Conservation (phyloP, 306 rosid genomes). For the Carpinus fangiana region DNA sequence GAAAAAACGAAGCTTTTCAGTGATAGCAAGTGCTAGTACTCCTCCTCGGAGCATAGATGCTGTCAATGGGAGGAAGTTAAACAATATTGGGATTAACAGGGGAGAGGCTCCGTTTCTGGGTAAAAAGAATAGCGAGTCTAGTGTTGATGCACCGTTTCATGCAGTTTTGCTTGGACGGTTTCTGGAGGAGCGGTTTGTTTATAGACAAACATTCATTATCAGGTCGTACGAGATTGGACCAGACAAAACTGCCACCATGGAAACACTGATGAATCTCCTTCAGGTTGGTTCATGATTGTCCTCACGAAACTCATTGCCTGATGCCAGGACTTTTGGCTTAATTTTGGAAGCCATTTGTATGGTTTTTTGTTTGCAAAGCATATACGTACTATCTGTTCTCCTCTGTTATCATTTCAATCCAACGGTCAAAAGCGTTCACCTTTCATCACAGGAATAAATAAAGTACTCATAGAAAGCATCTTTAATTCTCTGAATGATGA, state of each 20-base stretch:
- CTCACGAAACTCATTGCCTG: not conserved
- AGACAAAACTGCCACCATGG: conserved; percentile 78
- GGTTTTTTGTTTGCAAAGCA: too few relatives aligned
- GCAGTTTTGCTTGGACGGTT: conserved; percentile 65
- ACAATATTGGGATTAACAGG: conserved; percentile 38
- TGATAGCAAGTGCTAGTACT: conserved; percentile 23
- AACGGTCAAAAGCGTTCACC: not conserved
- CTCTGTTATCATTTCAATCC: not conserved
- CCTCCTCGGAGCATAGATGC: conserved; percentile 29
- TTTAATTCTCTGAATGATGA: too few relatives aligned
- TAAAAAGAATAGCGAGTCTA: conserved; percentile 4
- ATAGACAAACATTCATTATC: conserved; percentile 56
- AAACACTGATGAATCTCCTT: conserved; percentile 76
- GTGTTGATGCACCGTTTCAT: conserved; percentile 41
- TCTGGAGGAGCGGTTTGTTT: conserved; percentile 66
- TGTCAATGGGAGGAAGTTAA: conserved; percentile 51
- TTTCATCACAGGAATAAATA: not conserved
- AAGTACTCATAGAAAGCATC: not conserved
- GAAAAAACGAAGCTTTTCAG: conserved; percentile 22
- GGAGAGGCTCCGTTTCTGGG: conserved; percentile 28
- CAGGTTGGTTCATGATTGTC: conserved; percentile 43
- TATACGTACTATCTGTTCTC: too few relatives aligned
- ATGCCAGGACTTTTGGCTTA: not conserved
- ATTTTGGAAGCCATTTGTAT: too few relatives aligned
- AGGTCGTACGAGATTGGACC: conserved; percentile 84